phyloP scores from a whole-genome alignment of 2,329 filamentous ascomycete genomes.

The Rosellinia necatrix region DNA sequence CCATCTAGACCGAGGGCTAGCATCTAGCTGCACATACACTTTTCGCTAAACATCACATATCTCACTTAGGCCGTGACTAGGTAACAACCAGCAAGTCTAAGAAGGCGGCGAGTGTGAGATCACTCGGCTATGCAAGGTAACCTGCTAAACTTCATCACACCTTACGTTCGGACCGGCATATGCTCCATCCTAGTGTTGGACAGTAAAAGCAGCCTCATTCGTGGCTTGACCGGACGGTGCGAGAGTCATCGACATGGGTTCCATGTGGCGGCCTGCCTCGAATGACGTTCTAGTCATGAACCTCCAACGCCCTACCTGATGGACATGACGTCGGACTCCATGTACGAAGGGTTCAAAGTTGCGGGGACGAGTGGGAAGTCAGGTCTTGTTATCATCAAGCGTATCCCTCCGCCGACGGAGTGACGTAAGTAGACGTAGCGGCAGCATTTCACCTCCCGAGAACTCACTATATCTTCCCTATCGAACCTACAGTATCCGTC shows the following conservation, averaged over 20 bases:
- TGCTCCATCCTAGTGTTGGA: too few relatives aligned
- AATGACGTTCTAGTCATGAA: constrained; percentile 35
- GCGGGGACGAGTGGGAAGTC: constrained; percentile 13
- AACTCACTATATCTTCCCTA: constrained; percentile 14
- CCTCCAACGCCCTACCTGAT: constrained; percentile 8
- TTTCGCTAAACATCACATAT: too few relatives aligned
- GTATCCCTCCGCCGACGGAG: constrained; percentile 9
- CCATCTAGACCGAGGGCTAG: not conserved
- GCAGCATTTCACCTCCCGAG: constrained; percentile 14
- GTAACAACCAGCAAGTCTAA: constrained; percentile 13
- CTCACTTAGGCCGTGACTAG: constrained; percentile 11
- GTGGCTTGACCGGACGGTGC: constrained; percentile 30
- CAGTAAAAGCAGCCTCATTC: constrained; percentile 34
- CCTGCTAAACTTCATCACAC: constrained; percentile 10
- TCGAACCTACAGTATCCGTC: constrained; percentile 28
- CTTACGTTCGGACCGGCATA: constrained; percentile 23
- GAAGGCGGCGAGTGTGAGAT: not conserved
- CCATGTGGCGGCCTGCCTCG: constrained; percentile 29
- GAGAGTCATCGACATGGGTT: constrained; percentile 26
- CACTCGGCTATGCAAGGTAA: not conserved
- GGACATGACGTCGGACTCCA: constrained; percentile 38
- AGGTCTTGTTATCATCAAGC: not conserved
- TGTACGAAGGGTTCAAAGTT: constrained; percentile 24
- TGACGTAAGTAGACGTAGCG: constrained; percentile 36
- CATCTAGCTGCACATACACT: too few relatives aligned